These are phyloP conservation scores for Pueraria montana DNA, from an alignment of 306 rosid species.

Conservation along the genomic window DNA sequence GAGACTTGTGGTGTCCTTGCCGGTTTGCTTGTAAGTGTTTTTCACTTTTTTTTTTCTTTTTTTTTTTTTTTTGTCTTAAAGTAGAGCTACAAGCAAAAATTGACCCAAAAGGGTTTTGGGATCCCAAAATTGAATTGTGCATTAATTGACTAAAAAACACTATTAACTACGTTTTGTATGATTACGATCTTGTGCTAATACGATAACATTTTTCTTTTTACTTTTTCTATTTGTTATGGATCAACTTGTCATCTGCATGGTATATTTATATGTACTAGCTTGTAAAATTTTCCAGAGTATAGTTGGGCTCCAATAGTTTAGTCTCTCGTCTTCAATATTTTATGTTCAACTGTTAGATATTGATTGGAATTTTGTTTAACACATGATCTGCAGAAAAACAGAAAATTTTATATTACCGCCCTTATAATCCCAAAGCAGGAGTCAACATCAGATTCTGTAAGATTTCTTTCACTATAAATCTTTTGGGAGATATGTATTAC, in stretches of 20 bases:
- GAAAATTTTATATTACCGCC: conserved; percentile 87
- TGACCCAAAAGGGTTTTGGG: conserved; percentile 18
- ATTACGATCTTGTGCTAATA: neutral
- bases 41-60: too few species aligned
- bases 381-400: conserved; percentile 78
- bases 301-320: conserved; percentile 19
- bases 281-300: conserved; percentile 1
- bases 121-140: neutral
- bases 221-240: too few species aligned
- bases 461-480: conserved; percentile 49
- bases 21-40: conserved; percentile 89
- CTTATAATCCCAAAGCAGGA: conserved; percentile 97
- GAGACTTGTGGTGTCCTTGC: conserved; percentile 98
- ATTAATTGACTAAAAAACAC: neutral
- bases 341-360: conserved; percentile 30
- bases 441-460: conserved; percentile 88
- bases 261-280: conserved; percentile 8
- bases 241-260: too few species aligned
- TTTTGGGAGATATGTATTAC: conserved; percentile 35
- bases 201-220: too few species aligned
- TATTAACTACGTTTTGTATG: conserved; percentile 6
- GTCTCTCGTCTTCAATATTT: conserved; percentile 25
- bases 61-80: conserved; percentile 3
- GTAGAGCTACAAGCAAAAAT: conserved; percentile 1
- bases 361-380: conserved; percentile 44